phyloP scores from a whole-genome alignment of 148 eudicot genomes.

The Pouteria glomerata region DNA sequence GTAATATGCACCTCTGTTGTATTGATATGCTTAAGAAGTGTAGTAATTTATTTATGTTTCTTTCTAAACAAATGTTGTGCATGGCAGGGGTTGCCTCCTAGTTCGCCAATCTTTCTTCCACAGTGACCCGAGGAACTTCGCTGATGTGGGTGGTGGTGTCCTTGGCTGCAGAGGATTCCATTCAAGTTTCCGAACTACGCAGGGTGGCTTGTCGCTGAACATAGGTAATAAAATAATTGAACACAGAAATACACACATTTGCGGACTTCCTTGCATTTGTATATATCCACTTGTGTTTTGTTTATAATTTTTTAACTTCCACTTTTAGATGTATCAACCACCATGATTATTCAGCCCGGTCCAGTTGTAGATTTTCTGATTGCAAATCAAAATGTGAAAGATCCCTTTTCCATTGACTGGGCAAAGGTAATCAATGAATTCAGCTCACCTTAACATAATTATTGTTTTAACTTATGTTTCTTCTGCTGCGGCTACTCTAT shows the following conservation, averaged over 20 bases:
- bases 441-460: background rate
- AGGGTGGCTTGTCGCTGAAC: constrained; percentile 84
- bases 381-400: constrained; percentile 72
- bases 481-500: background rate
- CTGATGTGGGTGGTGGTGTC: constrained; percentile 90
- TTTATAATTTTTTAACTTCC: background rate
- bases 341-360: constrained; percentile 93
- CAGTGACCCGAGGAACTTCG: constrained; percentile 66
- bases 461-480: background rate
- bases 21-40: background rate
- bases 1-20: constrained; percentile 7
- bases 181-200: constrained; percentile 83
- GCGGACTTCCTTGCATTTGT: background rate
- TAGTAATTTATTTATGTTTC: background rate
- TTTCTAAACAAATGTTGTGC: background rate
- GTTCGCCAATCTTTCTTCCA: constrained; percentile 92
- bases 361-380: constrained; percentile 78
- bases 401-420: constrained; percentile 83
- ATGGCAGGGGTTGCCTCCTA: constrained; percentile 82
- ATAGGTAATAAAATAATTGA: constrained; percentile 38
- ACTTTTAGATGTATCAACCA: constrained; percentile 82
- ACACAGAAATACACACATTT: background rate
- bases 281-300: background rate
- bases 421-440: constrained; percentile 39
- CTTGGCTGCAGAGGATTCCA: constrained; percentile 92